Evolutionary conservation across 768 basidiomycete species (phyloP).

Genomic region (Suillus luteus): DNA sequence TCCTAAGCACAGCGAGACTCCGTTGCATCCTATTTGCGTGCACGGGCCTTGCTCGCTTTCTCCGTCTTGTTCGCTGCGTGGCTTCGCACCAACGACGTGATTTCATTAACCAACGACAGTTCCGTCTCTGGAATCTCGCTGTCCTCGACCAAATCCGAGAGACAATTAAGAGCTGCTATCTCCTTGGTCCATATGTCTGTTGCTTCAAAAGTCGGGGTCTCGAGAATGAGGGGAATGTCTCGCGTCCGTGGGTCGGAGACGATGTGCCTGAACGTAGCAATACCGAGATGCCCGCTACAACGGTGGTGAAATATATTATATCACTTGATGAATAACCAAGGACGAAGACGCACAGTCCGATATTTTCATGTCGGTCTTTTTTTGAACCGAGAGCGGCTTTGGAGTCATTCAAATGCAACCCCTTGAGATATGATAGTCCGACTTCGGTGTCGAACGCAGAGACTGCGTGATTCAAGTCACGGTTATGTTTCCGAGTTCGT

Average conservation of each 20-base stretch:
- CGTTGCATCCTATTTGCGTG: background rate
- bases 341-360: constrained; percentile 63
- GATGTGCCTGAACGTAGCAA: constrained; percentile 63
- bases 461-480: constrained; percentile 40
- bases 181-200: constrained; percentile 75
- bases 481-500: background rate
- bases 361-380: constrained; percentile 82
- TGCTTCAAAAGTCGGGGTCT: constrained; percentile 74
- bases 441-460: constrained; percentile 65
- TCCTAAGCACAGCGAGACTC: background rate
- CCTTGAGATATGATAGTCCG: constrained; percentile 72
- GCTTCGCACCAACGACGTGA: background rate
- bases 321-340: background rate
- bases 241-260: constrained; percentile 68
- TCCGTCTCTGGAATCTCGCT: background rate
- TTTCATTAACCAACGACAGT: background rate
- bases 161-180: constrained; percentile 35
- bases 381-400: constrained; percentile 63
- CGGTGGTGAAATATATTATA: background rate
- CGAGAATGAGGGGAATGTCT: constrained; percentile 76
- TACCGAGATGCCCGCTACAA: constrained; percentile 65
- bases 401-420: constrained; percentile 87
- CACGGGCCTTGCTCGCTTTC: background rate
- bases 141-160: background rate
- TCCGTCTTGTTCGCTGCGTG: background rate